Base-by-base conservation (phyloP, 2,329 filamentous ascomycete species). In the Huntiella bhutanensis region DNA sequence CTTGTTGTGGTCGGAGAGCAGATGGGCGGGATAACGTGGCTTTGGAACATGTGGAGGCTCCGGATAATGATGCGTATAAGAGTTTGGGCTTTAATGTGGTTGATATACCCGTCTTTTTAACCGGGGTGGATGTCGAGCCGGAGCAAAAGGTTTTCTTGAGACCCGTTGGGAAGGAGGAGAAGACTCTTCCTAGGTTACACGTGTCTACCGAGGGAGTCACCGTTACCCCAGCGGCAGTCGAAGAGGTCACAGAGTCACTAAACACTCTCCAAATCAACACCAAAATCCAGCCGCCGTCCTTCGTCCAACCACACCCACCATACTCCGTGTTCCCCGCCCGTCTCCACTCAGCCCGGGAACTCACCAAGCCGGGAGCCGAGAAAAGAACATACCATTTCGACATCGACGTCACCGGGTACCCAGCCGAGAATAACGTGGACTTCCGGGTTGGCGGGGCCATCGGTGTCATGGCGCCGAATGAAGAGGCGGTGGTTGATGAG, bases 321-420 rank as follows among this genome's bases (percentile, higher is more conserved):
- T 91, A 93, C 62, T 71, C 88, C 53, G 86, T 96, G 51, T 93
- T 82, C 62, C 81, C 86, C 1, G 87, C 88, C n/a, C 84, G 78
- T 52, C 74, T 98, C 41, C 80, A 85, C 62, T 78, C 78, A 55
- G 75, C 85, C 2, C 80, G 91, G 47, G 86, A 94, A 62, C 66
- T 98, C 58, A 98, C 91, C 10, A 81, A 76, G 58, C 69, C 75
- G 17, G 88, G 88, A 16, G 91, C 91, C 4, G 85, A 94, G 68
- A 98, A 98, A 73, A 75, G 88, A 51, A 98, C 91, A 0, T 94
- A 88, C 60, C 91, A 98, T 62, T 96, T 96, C 56, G 91, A 96
- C 56, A 75, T 98, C 39, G 91, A 98, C 56, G 81, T 98, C 43
- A 95, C 88, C 42, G 81, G 94, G 59, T 98, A 98, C 56, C 86